A percentile compares a stretch with the other conserved stretches of the same genome.
Conservation (phyloP, 169 alveolate species). For the Ichthyophthirius multifiliis region DNA sequence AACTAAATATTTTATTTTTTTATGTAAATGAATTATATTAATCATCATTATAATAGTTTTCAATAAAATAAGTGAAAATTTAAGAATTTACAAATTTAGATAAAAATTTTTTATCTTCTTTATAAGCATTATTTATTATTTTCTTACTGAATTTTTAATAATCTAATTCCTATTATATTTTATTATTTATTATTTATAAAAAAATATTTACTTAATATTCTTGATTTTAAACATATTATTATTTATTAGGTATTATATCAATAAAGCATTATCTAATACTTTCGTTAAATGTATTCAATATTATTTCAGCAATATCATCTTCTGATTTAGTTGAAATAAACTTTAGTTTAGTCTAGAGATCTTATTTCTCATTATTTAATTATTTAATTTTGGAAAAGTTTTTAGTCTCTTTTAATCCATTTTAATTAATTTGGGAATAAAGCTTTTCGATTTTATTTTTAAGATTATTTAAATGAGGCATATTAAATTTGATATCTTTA, state of each 20-base stretch:
- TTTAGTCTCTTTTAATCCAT: not conserved
- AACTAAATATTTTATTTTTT: too few species aligned
- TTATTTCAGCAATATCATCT: not conserved
- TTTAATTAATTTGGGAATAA: not conserved
- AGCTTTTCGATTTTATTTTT: not conserved
- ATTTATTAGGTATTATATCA: not conserved
- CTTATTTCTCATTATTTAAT: not conserved
- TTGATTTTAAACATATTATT: not conserved
- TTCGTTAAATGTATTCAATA: not conserved
- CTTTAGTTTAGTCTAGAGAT: not conserved
- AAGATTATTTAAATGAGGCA: not conserved
- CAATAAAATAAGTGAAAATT: conserved; percentile 9
- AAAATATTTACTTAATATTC: too few species aligned
- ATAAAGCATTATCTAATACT: not conserved
- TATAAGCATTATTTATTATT: too few species aligned
- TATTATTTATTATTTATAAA: not conserved
- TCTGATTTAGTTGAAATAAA: not conserved
- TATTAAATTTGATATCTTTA: not conserved
- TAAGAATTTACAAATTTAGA: too few species aligned
- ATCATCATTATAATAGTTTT: too few species aligned
- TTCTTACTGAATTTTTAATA: too few species aligned
- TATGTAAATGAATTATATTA: too few species aligned
- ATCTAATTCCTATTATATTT: too few species aligned
- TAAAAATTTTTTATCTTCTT: too few species aligned
- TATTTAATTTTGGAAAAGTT: not conserved